A percentile compares a stretch with the other conserved stretches of the same genome.
Conservation (phyloP, 148 eudicot species). For the Rhododendron ferrugineum region DNA sequence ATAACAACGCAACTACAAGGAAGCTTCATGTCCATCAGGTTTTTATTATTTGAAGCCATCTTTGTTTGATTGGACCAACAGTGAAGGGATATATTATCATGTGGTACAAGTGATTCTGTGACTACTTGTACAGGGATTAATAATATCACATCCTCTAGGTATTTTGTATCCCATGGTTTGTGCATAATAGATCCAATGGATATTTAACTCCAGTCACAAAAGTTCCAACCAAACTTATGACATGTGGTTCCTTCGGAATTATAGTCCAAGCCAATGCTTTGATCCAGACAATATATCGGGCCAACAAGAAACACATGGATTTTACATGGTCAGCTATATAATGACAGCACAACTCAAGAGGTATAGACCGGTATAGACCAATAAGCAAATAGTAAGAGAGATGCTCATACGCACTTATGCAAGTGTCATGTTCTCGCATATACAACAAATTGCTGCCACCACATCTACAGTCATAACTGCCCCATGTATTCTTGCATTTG, state of each 20-base stretch:
- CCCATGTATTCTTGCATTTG: conserved; percentile 91
- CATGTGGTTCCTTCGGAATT: background rate
- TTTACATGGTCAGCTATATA: background rate
- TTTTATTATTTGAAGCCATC: background rate
- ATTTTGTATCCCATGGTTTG: background rate
- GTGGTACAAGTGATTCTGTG: background rate
- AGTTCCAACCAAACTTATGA: background rate
- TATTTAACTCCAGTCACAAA: background rate
- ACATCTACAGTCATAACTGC: conserved; percentile 74
- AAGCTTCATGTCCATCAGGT: background rate
- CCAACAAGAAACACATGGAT: background rate
- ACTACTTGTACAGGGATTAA: background rate
- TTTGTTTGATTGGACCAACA: background rate
- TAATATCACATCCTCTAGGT: background rate
- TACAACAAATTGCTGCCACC: conserved; percentile 36
- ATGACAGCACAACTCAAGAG: background rate
- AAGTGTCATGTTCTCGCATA: conserved; percentile 76
- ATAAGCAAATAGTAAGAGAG: background rate
- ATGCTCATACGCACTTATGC: conserved; percentile 53
- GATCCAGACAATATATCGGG: background rate
- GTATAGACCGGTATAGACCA: background rate
- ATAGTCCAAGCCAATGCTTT: background rate
- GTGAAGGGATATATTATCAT: background rate
- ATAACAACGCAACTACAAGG: background rate
- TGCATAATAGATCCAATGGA: background rate